Base-by-base conservation (phyloP, 140 eudicot species). In the Stevia rebaudiana region DNA sequence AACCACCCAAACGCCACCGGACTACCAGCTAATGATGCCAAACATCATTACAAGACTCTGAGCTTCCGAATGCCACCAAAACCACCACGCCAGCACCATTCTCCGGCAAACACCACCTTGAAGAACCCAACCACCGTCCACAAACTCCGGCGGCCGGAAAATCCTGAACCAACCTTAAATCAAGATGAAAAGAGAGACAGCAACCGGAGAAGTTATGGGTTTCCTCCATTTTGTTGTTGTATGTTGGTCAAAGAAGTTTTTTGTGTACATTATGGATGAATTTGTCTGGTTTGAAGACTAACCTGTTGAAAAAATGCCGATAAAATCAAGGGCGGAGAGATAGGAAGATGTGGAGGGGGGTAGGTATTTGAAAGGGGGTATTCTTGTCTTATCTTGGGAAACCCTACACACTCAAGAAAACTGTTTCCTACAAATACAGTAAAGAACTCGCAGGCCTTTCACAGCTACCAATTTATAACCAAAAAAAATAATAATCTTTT, bases 321-420 rank as follows among this genome's bases (percentile, higher is more conserved):
- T 70, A 47, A 61, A 71, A 71, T 61, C 55, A 60, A 71, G n/a
- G n/a, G n/a, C n/a, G n/a, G n/a, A n/a, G n/a, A n/a, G n/a, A 51
- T 39, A 49, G 31, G 17, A 17, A 8, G 17, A 12, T 10, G 23
- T 64, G 23, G 65, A 36, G 36, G 17, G 7, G 31, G 69, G 48
- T 0, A 12, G 46, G 68, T 58, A 69, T 69, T 56, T 70, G 49
- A 71, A 41, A 50, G 69, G 37, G 48, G 65, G 77, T 63, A 63
- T 73, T 63, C 66, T 73, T 73, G 78, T 73, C 72, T 73, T 73
- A 63, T 64, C 72, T 73, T 73, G 72, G 78, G 72, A 72, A 72
- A 51, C 57, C 47, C 72, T 24, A 56, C 77, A 54, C 60, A 53
- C 53, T 59, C 53, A 41, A 63, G 65, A 41, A 54, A 72, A 63